Percentiles rank a stretch among this genome's conserved stretches.
phyloP scores from a whole-genome alignment of 305 asterid genomes.

The Caryopteris hybrid region DNA sequence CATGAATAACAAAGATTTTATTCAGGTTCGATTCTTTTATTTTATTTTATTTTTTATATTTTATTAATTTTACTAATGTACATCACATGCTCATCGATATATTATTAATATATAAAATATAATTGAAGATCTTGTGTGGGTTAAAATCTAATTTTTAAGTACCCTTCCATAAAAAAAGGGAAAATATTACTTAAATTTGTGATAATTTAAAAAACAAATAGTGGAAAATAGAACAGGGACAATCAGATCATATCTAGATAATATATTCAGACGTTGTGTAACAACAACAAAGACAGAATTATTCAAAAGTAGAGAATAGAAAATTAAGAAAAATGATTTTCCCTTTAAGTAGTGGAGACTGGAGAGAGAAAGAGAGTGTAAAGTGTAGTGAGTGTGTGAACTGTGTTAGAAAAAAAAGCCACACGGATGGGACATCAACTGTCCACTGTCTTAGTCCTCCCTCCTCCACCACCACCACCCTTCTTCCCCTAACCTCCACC shows the following conservation, averaged over 20 bases:
- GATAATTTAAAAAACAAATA: background rate
- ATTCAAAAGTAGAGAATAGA: background rate
- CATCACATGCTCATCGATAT: no score
- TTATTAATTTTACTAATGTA: no score
- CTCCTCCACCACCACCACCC: conserved; percentile 26
- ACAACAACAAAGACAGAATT: conserved; percentile 9
- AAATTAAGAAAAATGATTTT: background rate
- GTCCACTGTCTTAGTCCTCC: conserved; percentile 14
- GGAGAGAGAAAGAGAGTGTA: background rate
- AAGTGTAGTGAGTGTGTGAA: conserved; percentile 19
- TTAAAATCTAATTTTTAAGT: no score
- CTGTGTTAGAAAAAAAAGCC: background rate
- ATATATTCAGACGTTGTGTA: background rate
- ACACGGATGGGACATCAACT: conserved; percentile 34
- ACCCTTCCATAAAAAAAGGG: no score
- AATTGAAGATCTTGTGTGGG: no score
- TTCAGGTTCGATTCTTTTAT: no score
- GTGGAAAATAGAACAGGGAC: background rate
- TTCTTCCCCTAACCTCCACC: conserved; percentile 14
- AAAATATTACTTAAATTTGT: background rate
- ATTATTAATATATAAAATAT: no score
- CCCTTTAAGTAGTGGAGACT: conserved; percentile 33
- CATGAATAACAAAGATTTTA: no score
- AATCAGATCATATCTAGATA: background rate
- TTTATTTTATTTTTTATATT: no score